phyloP scores from a whole-genome alignment of 1,284 basidiomycete species.

The Tilletia setariae region DNA sequence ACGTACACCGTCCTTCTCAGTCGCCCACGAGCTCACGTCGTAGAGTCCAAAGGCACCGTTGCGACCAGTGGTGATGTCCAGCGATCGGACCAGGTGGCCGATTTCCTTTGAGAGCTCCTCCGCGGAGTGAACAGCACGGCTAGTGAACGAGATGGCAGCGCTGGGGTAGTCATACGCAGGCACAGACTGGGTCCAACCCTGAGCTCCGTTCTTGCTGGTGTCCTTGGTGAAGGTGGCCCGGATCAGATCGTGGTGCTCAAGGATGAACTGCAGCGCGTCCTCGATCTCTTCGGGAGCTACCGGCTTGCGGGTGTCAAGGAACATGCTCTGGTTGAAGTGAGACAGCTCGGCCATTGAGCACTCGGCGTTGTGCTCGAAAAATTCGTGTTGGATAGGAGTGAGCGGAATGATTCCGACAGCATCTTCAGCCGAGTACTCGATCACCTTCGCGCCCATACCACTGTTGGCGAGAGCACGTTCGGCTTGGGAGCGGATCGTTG shows the following conservation, averaged over 20 bases:
- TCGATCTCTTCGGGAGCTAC: neutral
- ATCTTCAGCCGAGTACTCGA: too few species aligned
- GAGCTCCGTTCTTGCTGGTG: neutral
- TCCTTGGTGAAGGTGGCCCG: too few species aligned
- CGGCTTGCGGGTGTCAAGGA: too few species aligned
- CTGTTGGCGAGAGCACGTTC: too few species aligned
- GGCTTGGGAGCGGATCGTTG: neutral
- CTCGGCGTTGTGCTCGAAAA: too few species aligned
- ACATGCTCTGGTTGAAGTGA: too few species aligned
- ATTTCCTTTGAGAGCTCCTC: neutral
- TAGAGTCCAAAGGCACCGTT: neutral
- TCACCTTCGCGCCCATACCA: too few species aligned
- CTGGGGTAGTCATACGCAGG: neutral
- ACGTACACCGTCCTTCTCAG: neutral
- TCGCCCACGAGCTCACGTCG: neutral
- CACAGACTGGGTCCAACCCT: neutral
- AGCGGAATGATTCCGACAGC: too few species aligned
- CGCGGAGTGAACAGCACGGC: neutral
- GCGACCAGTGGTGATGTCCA: neutral
- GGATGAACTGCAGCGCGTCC: neutral
- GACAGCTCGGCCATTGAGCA: too few species aligned
- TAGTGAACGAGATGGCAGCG: neutral
- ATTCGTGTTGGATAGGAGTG: too few species aligned
- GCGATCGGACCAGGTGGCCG: neutral
- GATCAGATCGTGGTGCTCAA: neutral